phyloP scores from a whole-genome alignment of 192 early-diverging fungal species.

The Jimgerdemannia lactiflua region DNA sequence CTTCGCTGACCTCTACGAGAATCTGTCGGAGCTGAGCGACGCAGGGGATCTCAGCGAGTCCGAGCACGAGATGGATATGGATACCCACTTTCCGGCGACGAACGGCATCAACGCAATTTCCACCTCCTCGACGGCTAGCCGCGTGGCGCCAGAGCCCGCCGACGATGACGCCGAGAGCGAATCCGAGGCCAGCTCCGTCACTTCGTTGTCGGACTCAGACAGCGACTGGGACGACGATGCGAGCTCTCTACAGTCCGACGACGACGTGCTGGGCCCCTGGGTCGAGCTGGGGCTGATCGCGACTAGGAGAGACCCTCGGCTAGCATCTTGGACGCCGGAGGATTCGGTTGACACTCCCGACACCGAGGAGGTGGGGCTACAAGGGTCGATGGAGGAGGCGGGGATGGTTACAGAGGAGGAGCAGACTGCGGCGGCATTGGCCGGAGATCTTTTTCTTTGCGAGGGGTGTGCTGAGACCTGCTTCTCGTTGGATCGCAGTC shows the following conservation, averaged over 20 bases:
- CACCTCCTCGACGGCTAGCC: not conserved
- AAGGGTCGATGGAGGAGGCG: not conserved
- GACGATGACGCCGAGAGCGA: not conserved
- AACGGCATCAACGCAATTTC: not conserved
- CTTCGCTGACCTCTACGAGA: not conserved
- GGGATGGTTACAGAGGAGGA: not conserved
- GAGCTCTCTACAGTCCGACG: conserved; percentile 18
- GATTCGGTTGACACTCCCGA: not conserved
- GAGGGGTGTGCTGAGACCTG: not conserved
- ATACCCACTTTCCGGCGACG: not conserved
- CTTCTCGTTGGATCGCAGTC: not conserved
- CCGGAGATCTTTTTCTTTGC: not conserved
- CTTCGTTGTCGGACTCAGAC: not conserved
- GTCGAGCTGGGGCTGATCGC: conserved; percentile 8
- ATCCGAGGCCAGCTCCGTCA: not conserved
- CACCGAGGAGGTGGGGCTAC: not conserved
- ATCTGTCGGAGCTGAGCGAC: not conserved
- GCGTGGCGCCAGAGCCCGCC: not conserved
- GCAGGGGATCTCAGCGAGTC: not conserved
- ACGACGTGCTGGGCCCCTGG: conserved; percentile 29
- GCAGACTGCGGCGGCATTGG: not conserved
- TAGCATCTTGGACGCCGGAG: not conserved
- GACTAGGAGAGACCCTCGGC: not conserved
- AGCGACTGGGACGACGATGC: not conserved
- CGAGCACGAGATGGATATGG: not conserved